Evolutionary conservation across 2,329 filamentous ascomycete genomes (phyloP).

Genomic region (Neopestalotiopsis sp.): DNA sequence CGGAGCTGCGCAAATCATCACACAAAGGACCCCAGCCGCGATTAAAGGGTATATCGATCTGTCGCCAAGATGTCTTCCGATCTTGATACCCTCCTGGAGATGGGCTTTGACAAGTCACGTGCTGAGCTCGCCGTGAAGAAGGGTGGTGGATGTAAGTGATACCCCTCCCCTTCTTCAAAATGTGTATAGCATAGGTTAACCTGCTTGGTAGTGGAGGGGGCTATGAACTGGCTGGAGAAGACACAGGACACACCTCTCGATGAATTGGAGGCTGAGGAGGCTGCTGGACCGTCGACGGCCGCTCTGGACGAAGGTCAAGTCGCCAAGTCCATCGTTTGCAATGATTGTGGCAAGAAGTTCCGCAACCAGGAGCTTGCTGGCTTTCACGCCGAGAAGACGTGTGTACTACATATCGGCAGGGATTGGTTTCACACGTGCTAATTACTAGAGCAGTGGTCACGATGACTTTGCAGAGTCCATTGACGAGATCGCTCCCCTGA

Average conservation of each 20-base stretch:
- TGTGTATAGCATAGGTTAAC: constrained; percentile 1
- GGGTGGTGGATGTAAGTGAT: constrained; percentile 73
- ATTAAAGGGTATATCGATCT: constrained; percentile 18
- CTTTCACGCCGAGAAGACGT: constrained; percentile 90
- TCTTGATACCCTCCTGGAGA: constrained; percentile 67
- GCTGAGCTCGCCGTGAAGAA: constrained; percentile 86
- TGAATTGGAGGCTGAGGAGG: constrained; percentile 71
- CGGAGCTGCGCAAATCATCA: background rate
- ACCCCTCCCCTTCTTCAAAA: constrained; percentile 6
- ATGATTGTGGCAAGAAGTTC: constrained; percentile 94
- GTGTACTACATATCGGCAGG: constrained; percentile 33
- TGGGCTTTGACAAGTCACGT: constrained; percentile 84
- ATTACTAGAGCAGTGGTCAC: constrained; percentile 65
- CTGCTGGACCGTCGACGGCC: constrained; percentile 56
- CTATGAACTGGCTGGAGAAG: constrained; percentile 92
- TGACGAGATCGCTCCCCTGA: constrained; percentile 88
- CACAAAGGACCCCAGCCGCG: background rate
- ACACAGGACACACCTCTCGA: constrained; percentile 89
- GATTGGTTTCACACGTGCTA: background rate
- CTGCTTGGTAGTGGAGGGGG: constrained; percentile 72
- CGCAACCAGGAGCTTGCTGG: constrained; percentile 80
- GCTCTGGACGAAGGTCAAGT: constrained; percentile 73
- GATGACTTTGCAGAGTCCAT: constrained; percentile 91
- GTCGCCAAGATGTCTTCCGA: constrained; percentile 60
- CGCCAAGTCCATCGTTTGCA: constrained; percentile 86